Evolutionary conservation across 805 yeast genomes (phyloP).

Genomic region (Candida khao-thaluensis): DNA sequence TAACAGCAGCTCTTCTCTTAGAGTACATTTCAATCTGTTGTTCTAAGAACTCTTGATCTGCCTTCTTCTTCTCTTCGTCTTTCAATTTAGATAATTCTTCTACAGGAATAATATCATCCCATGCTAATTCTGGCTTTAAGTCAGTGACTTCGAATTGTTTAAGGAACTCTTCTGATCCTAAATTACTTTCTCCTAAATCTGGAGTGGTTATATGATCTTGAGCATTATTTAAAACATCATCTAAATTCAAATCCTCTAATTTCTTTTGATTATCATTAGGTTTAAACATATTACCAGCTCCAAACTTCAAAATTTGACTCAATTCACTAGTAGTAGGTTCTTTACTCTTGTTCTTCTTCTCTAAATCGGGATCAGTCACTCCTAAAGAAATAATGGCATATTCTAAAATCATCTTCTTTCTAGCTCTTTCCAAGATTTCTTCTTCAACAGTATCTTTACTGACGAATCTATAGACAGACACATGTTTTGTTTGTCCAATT

Average conservation of each 20-base stretch:
- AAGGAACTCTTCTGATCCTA: slow-evolving; percentile 97
- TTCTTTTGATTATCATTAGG: slow-evolving; percentile 94
- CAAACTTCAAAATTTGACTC: slow-evolving; percentile 91
- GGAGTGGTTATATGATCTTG: slow-evolving; percentile 97
- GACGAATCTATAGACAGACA: slow-evolving; percentile 95
- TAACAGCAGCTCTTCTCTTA: slow-evolving; percentile 74
- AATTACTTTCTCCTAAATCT: slow-evolving; percentile 93
- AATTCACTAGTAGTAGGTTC: slow-evolving; percentile 86
- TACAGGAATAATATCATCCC: slow-evolving; percentile 99
- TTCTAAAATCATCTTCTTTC: slow-evolving; percentile 97
- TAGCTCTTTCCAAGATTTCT: slow-evolving; percentile 92
- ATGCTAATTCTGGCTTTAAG: slow-evolving; percentile 95
- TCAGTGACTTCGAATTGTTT: slow-evolving; percentile 98
- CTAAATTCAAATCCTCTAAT: slow-evolving; percentile 90
- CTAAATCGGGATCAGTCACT: slow-evolving; percentile 71
- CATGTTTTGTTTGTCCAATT: slow-evolving; percentile 99
- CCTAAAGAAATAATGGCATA: slow-evolving; percentile 97
- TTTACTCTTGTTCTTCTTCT: slow-evolving; percentile 36
- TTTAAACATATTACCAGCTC: slow-evolving; percentile 98
- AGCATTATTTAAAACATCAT: slow-evolving; percentile 93
- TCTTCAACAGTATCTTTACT: slow-evolving; percentile 98
- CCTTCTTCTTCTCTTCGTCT: slow-evolving; percentile 83
- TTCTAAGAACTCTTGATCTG: slow-evolving; percentile 82
- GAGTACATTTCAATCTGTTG: slow-evolving; percentile 88
- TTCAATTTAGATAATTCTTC: slow-evolving; percentile 86